Evolutionary conservation across 148 eudicot species (phyloP), one percentile per base, ranked within the genome.

Genomic region (Cornus controversa): DNA sequence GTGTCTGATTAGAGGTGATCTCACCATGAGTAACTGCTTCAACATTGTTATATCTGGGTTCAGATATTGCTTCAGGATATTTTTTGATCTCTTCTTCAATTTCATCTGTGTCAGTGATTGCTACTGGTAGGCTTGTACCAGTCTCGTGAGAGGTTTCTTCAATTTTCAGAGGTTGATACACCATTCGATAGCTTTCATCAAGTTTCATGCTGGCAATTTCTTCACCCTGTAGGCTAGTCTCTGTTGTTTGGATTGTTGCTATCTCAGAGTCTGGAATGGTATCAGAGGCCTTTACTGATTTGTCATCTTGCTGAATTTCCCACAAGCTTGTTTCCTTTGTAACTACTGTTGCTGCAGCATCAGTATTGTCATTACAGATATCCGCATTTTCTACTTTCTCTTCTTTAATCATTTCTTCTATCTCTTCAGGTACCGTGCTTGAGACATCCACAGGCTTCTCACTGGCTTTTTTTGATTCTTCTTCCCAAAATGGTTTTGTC

Each of bases 121-220:
- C 54, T 10, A 58, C 66, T 5, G 47, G 22, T n/a, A 67, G n/a
- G 65, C 53, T 69, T 37, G 60, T 68, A 67, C 23, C 73, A 27
- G 13, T 45, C 78, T 73, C 74, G 6, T 60, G 69, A 69, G 69
- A 14, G 10, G 25, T 68, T 57, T 50, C 40, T 22, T 77, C 68
- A 65, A 36, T 27, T 10, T 13, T 66, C 31, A 40, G 77, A 79
- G 73, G 58, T 37, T 73, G 27, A 73, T 67, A 66, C 37, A 66
- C 81, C 57, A 73, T 18, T 27, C 53, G 66, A 60, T 40, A 36
- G 63, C 29, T 50, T 74, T 74, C 73, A 74, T 60, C 77, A 27
- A 50, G 24, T 10, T 13, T 9, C 77, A 66, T 40, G 27, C 70
- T 65, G 10, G 3, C 45, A 50, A 50, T 16, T 50, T 50, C 57